These are phyloP conservation scores for Penicillium paradoxum DNA, from an alignment of 495 filamentous ascomycete genomes.

Conservation along the genomic window DNA sequence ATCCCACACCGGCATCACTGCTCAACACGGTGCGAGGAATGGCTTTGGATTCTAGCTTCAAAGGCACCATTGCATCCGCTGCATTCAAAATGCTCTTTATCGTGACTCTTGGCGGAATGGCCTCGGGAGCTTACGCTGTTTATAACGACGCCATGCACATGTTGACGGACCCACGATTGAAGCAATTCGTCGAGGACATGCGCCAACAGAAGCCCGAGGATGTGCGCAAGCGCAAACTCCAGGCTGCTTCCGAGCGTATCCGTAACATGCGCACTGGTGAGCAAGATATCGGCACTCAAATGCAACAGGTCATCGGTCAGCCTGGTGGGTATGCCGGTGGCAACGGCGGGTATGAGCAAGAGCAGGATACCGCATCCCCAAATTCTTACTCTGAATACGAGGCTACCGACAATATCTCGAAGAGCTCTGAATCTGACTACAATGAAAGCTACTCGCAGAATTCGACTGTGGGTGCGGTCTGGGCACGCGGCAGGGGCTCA, in stretches of 20 bases:
- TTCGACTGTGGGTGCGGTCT: not conserved
- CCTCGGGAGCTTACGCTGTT: conserved; percentile 5
- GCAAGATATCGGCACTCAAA: conserved; percentile 2
- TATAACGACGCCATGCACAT: conserved; percentile 11
- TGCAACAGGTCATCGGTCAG: not conserved
- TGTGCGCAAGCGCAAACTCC: conserved; percentile 19
- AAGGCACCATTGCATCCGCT: not conserved
- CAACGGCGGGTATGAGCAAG: conserved; percentile 4
- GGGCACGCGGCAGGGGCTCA: not conserved
- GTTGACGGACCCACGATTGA: conserved; percentile 28
- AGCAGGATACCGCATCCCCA: not conserved
- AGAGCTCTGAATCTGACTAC: not conserved
- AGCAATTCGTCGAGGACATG: conserved; percentile 17
- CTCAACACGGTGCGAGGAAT: not conserved
- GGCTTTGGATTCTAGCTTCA: not conserved
- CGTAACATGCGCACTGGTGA: conserved; percentile 7
- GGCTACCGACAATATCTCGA: not conserved
- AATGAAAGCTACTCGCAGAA: not conserved
- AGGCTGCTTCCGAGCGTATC: conserved; percentile 12
- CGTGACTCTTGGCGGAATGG: conserved; percentile 1
- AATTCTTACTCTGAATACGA: conserved; percentile 5
- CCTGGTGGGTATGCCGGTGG: not conserved
- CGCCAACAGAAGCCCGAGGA: conserved; percentile 20
- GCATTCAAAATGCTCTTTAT: conserved; percentile 24
- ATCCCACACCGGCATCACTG: conserved; percentile 5